Percentiles rank a stretch among this genome's conserved stretches.
phyloP scores from a whole-genome alignment of 176 grass and related monocot species.

The Lolium multiflorum region DNA sequence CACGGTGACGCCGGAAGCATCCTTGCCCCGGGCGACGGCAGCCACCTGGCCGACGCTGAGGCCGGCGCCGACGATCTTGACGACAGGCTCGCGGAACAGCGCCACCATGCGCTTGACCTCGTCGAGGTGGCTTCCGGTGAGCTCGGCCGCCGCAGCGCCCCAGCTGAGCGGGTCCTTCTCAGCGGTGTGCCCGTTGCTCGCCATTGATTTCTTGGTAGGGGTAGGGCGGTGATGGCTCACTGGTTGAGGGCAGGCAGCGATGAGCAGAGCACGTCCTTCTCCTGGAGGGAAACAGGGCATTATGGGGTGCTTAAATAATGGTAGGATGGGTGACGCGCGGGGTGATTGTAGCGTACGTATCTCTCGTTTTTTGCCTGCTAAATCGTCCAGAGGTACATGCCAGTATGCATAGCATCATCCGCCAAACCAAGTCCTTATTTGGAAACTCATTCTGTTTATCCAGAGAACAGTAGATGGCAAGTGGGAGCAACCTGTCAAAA shows the following conservation, averaged over 20 bases:
- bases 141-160: not conserved
- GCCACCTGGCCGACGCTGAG: not conserved
- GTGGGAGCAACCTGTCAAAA: not conserved
- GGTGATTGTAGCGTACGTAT: not conserved
- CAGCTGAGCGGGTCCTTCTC: not conserved
- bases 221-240: not conserved
- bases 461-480: not conserved
- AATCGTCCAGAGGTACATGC: not conserved
- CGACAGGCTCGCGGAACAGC: not conserved
- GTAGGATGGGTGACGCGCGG: not conserved
- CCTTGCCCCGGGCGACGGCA: not conserved
- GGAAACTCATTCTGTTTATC: not conserved
- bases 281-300: not conserved
- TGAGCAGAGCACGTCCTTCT: not conserved
- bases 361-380: not conserved
- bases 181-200: not conserved
- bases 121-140: not conserved
- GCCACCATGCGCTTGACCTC: constrained; percentile 27
- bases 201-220: not conserved
- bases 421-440: not conserved
- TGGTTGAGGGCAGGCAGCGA: not conserved
- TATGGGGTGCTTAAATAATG: not conserved
- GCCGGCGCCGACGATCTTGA: constrained; percentile 9
- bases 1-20: not conserved
- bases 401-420: not conserved